A percentile compares a stretch with the other conserved stretches of the same genome.
phyloP scores from a whole-genome alignment of 1,139 yeast species.

The Wickerhamiella infanticola region DNA sequence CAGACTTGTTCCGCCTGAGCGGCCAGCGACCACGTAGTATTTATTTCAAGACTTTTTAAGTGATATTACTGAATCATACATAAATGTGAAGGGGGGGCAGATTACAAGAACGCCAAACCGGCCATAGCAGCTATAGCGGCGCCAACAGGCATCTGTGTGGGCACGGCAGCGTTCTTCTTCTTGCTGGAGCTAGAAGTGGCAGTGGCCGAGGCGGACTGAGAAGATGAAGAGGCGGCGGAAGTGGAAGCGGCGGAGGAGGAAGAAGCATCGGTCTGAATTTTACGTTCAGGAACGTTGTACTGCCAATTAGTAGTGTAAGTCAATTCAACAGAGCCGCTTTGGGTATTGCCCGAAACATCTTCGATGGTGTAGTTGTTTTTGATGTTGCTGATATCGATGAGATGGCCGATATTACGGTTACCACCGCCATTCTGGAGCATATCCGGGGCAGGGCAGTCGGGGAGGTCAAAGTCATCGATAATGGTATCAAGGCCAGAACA shows the following conservation, averaged over 20 bases:
- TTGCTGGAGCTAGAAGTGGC: slow-evolving; percentile 6
- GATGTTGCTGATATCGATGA: slow-evolving; percentile 26
- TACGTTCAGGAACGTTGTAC: slow-evolving; percentile 10
- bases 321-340: slow-evolving; percentile 30
- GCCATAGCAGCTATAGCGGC: slow-evolving; percentile 1
- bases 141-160: background rate
- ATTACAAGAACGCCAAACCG: background rate
- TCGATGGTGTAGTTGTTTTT: slow-evolving; percentile 31
- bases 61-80: background rate
- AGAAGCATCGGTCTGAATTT: background rate
- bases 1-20: background rate
- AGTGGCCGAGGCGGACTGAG: slow-evolving; percentile 5
- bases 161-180: slow-evolving; percentile 5
- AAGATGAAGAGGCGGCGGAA: slow-evolving; percentile 4
- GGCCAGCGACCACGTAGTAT: background rate
- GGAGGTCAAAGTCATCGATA: slow-evolving; percentile 13
- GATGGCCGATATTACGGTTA: slow-evolving; percentile 29
- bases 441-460: slow-evolving; percentile 15
- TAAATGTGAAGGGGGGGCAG: background rate
- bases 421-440: slow-evolving; percentile 15
- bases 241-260: background rate
- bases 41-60: background rate
- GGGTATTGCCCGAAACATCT: slow-evolving; percentile 36
- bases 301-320: slow-evolving; percentile 23
- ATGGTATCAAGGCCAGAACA: slow-evolving; percentile 14